Percentiles rank a stretch among this genome's conserved stretches.
These are phyloP conservation scores for Rachicladosporium sp. DNA, from an alignment of 2,329 filamentous ascomycete species.

Conservation along the genomic window DNA sequence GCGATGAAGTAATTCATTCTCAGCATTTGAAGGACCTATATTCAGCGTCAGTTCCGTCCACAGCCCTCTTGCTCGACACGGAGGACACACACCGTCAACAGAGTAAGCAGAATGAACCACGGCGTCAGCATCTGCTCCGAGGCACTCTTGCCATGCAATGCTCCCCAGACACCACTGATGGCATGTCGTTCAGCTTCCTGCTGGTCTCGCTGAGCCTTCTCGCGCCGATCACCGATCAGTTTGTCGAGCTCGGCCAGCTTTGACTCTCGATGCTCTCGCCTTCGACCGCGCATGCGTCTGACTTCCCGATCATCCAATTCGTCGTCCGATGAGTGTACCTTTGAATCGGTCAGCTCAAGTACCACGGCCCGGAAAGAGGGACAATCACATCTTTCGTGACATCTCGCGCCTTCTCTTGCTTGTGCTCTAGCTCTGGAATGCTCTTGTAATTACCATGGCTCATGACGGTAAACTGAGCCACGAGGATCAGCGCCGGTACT, in stretches of 20 bases:
- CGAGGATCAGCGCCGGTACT: constrained; percentile 32
- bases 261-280: constrained; percentile 48
- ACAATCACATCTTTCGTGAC: constrained; percentile 24
- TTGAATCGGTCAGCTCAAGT: constrained; percentile 1
- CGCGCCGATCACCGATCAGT: constrained; percentile 55
- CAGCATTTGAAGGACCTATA: constrained; percentile 19
- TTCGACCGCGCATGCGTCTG: constrained; percentile 39
- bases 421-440: constrained; percentile 68
- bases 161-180: constrained; percentile 62
- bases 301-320: constrained; percentile 44
- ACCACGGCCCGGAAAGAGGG: not conserved
- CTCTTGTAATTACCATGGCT: constrained; percentile 32
- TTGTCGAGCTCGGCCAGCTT: constrained; percentile 62
- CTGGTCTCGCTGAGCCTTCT: constrained; percentile 46
- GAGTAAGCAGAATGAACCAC: constrained; percentile 74
- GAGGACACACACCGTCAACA: constrained; percentile 47
- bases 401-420: constrained; percentile 59
- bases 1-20: constrained; percentile 85
- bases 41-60: not conserved
- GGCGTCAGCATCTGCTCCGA: constrained; percentile 61
- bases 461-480: constrained; percentile 34
- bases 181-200: constrained; percentile 10
- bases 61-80: constrained; percentile 28
- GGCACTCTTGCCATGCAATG: constrained; percentile 62
- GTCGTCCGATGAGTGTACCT: constrained; percentile 44